phyloP scores from a whole-genome alignment of 75 land plant species.

The Isoetes taiwanensis region DNA sequence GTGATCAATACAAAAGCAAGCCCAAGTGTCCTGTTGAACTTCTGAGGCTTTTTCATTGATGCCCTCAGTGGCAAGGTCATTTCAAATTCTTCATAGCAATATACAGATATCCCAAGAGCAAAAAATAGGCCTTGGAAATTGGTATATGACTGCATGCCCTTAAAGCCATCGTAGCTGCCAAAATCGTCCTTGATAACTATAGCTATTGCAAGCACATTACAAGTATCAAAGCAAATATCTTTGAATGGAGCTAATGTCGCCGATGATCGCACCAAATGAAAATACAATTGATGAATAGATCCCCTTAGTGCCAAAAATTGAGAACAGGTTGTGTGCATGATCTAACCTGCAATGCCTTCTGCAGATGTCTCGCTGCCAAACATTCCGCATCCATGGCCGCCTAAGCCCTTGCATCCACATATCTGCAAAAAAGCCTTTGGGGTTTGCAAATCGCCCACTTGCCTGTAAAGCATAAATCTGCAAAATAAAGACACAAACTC shows the following conservation, averaged over 20 bases:
- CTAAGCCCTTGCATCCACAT: too few relatives aligned
- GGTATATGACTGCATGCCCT: neutral
- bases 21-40: constrained; percentile 27
- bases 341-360: too few relatives aligned
- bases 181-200: constrained; percentile 56
- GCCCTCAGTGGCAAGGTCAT: constrained; percentile 61
- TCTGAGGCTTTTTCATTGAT: constrained; percentile 41
- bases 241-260: constrained; percentile 62
- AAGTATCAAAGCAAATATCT: constrained; percentile 49
- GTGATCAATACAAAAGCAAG: constrained; percentile 33
- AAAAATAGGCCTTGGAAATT: constrained; percentile 34
- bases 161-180: constrained; percentile 5
- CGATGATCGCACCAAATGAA: constrained; percentile 42
- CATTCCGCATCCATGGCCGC: too few relatives aligned
- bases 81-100: constrained; percentile 73
- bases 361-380: too few relatives aligned
- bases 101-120: constrained; percentile 55
- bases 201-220: constrained; percentile 60
- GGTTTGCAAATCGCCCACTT: too few relatives aligned
- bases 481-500: too few relatives aligned
- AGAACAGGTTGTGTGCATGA: too few relatives aligned
- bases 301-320: too few relatives aligned
- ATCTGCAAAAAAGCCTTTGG: too few relatives aligned
- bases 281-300: too few relatives aligned
- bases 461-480: too few relatives aligned